Evolutionary conservation across 495 filamentous ascomycete genomes (phyloP).

Genomic region (Pyrenula aspistea): DNA sequence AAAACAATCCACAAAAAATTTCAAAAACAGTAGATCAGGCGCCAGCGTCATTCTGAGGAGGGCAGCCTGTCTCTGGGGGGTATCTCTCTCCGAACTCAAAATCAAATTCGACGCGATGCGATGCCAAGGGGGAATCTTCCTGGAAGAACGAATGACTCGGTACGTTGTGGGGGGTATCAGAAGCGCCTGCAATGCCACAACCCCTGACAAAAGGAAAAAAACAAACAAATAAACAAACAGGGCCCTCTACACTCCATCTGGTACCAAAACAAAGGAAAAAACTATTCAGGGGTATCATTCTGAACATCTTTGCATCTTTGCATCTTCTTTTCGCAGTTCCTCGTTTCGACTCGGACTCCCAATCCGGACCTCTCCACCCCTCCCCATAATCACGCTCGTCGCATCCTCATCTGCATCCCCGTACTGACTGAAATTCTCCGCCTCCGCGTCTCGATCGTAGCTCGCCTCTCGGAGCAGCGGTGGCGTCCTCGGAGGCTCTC

Average conservation of each 20-base stretch:
- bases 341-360: background rate
- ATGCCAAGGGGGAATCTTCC: too few species aligned
- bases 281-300: too few species aligned
- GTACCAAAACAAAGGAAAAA: background rate
- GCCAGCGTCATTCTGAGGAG: too few species aligned
- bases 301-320: background rate
- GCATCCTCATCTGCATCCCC: background rate
- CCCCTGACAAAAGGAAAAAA: background rate
- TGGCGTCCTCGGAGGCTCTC: constrained; percentile 47
- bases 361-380: background rate
- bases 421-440: background rate
- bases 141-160: background rate
- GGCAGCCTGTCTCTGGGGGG: too few species aligned
- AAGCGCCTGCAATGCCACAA: background rate
- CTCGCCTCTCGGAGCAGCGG: constrained; percentile 54
- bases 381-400: background rate
- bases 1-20: too few species aligned
- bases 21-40: too few species aligned
- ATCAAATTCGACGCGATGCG: too few species aligned
- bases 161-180: background rate
- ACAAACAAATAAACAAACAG: too few species aligned
- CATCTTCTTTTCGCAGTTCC: background rate
- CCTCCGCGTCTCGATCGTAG: constrained; percentile 62
- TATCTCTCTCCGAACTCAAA: too few species aligned
- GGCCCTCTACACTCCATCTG: too few species aligned